Evolutionary conservation across 208 protist species (phyloP), one percentile per base, ranked within the genome.

Genomic region (Tetramitus jugosus): DNA sequence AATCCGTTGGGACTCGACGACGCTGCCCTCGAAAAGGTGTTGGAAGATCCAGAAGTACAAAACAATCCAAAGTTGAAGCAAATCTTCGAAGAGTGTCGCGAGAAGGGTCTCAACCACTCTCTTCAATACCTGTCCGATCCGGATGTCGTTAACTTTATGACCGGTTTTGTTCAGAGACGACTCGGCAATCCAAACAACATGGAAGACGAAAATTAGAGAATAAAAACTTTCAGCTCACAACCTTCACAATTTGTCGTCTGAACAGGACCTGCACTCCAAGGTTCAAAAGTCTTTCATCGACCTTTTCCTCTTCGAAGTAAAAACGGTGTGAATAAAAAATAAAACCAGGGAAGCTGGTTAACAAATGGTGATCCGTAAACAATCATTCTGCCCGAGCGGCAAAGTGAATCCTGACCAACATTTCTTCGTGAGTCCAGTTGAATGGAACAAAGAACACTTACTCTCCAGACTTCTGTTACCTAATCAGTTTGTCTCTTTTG

Each of bases 31-130:
- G 17, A 17, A 29, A 29, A 71, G 35, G 49, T 71, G 43, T 71
- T 71, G 39, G 40, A 49, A 42, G 65, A 71, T 33, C 65, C 65
- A 71, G 65, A 71, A 71, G 65, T 71, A 29, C 10, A 49, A 49
- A 7, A 71, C 10, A 71, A n/a, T 31, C n/a, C 26, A 23, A 71
- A 71, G n/a, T n/a, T 71, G 0, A 71, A 35, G 43, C 1, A 40
- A 49, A 31, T 71, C 33, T 71, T 71, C 39, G 49, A 35, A 3
- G 65, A 46, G 33, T 7, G 6, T 35, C 35, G 65, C 33, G 65
- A 71, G 23, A 49, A 71, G 43, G 62, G 62, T n/a, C 35, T 29
- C 29, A 17, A 49, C 26, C 14, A 2, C 8, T 20, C 49, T 4
- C 10, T 49, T 17, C 65, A 71, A 71, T 37, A 71, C 29, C 29